Percentiles rank a stretch among this genome's conserved stretches.
These are phyloP conservation scores for Macadamia tetraphylla DNA, from an alignment of 164 flowering plant genomes.

Conservation along the genomic window DNA sequence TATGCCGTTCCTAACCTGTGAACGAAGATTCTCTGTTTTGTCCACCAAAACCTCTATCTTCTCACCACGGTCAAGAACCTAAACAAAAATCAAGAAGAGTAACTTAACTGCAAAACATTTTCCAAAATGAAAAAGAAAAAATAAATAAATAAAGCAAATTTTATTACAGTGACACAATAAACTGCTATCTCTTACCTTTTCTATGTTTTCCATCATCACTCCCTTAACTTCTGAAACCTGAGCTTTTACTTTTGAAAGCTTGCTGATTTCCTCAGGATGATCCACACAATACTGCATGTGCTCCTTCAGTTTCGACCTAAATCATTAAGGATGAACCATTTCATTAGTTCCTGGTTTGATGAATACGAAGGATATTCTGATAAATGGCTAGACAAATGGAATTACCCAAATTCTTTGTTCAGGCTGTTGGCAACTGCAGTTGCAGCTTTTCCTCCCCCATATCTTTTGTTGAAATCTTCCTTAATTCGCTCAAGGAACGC, in stretches of 20 bases:
- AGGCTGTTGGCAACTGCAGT: conserved; percentile 60
- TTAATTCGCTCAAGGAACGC: conserved; percentile 71
- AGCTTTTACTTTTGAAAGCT: conserved; percentile 83
- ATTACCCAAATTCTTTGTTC: conserved; percentile 72
- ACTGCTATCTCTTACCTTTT: conserved; percentile 48
- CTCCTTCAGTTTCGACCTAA: conserved; percentile 70
- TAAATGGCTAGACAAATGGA: neutral
- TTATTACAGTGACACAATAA: neutral
- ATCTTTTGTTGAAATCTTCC: conserved; percentile 22
- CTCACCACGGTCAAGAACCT: conserved; percentile 97
- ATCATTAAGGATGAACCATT: conserved; percentile 3
- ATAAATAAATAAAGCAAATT: neutral
- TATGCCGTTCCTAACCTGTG: conserved; percentile 46
- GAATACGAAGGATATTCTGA: neutral
- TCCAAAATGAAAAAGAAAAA: neutral
- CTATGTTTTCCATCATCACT: conserved; percentile 34
- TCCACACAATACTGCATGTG: conserved; percentile 26
- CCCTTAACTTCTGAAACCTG: conserved; percentile 85
- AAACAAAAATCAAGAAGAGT: conserved; percentile 12
- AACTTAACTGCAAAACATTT: neutral
- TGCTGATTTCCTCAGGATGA: conserved; percentile 86
- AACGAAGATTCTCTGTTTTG: conserved; percentile 91
- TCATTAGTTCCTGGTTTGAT: neutral
- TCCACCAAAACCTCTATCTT: conserved; percentile 89
- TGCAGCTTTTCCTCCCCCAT: conserved; percentile 76